Evolutionary conservation across 257 asterid genomes (phyloP).

Genomic region (Ballota nigra): DNA sequence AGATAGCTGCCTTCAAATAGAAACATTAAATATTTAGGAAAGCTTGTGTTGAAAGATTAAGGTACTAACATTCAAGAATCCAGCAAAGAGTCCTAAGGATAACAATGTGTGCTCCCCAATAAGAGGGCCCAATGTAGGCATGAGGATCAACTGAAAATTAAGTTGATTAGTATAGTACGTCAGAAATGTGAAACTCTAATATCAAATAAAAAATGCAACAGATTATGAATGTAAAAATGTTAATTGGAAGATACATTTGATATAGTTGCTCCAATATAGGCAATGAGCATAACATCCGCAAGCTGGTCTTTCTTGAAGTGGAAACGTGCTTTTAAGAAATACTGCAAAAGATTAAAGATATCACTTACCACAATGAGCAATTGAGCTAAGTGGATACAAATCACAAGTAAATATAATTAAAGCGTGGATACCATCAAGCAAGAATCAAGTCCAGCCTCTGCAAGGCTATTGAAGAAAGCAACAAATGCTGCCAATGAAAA

Average conservation of each 20-base stretch:
- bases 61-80: constrained; percentile 42
- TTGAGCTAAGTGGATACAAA: not conserved
- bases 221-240: not conserved
- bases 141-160: constrained; percentile 55
- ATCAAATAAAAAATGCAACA: not conserved
- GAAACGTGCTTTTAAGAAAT: constrained; percentile 75
- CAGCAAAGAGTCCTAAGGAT: constrained; percentile 59
- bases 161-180: not conserved
- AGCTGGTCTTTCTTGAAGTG: constrained; percentile 73
- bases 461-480: constrained; percentile 62
- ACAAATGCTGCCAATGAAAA: constrained; percentile 48
- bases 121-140: constrained; percentile 71
- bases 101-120: constrained; percentile 74
- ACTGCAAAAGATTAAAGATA: constrained; percentile 39
- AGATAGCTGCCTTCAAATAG: too few species aligned
- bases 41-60: not conserved
- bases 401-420: not conserved
- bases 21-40: not conserved
- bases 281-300: constrained; percentile 75
- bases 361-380: constrained; percentile 8
- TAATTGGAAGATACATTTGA: constrained; percentile 55
- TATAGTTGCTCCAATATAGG: constrained; percentile 64
- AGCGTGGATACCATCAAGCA: constrained; percentile 41
- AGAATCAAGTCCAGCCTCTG: constrained; percentile 54
- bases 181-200: constrained; percentile 7